Base-by-base conservation (phyloP, 192 early-diverging fungal genomes). In the Mortierella antarctica region DNA sequence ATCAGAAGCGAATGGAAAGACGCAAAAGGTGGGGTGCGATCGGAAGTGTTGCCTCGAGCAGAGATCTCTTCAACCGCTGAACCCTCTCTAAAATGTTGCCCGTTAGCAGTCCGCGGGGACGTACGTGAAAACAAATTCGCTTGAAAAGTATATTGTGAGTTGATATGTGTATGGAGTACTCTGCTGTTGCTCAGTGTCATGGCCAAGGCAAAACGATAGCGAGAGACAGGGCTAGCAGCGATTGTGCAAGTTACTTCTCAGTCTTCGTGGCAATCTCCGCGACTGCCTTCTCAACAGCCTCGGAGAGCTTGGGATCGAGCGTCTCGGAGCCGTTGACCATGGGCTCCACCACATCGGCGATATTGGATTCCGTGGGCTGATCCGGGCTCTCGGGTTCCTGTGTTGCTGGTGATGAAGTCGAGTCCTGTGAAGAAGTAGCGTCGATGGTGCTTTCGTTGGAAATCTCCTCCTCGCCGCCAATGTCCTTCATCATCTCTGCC, bases 401-500 rank as follows among this genome's bases (percentile, higher is more conserved):
- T 49, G 59, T 42, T 76, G 59, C 18, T 23, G 41, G 54, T 57
- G 60, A 39, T 58, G 66, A 67, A 45, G 66, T 47, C 14, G 17
- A 59, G 40, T 51, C 61, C 31, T 69, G 74, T 68, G 67, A 62
- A 59, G 66, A n/a, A 7, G 23, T 54, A 12, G 50, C 56, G 41
- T 40, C 54, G 15, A 20, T 21, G 49, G 41, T 59, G 6, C 31
- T 56, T 53, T 54, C 63, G 39, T 64, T 47, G 15, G 46, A 15
- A 41, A 70, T 69, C 40, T 78, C 74, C 57, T 78, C 74, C 51
- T 70, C 50, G 17, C 76, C 69, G 10, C 76, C 69, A 59, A 79
- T 67, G 49, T 79, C 76, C 64, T 79, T 71, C 74, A 78, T 78
- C 74, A 78, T 78, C 68, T 78, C 67, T 17, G 67, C 74, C 74